phyloP scores from a whole-genome alignment of 31 red algal species.

The Endocladia muricata region DNA sequence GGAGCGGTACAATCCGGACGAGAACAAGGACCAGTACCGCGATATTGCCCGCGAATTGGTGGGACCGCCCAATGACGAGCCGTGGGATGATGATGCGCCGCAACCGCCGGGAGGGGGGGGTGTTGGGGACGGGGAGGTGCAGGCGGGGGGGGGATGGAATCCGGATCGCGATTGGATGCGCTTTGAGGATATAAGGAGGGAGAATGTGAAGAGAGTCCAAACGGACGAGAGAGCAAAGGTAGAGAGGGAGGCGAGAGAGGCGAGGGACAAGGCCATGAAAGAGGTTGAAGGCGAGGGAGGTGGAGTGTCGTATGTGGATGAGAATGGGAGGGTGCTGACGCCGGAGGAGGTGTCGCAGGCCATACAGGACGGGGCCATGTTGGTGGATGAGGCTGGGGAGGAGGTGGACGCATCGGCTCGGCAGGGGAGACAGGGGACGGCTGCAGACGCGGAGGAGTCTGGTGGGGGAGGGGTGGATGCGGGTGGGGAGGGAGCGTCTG shows the following conservation, averaged over 20 bases:
- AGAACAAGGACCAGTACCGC: constrained; percentile 53
- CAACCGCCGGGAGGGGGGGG: not conserved
- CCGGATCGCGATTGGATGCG: constrained; percentile 68
- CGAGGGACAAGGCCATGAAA: not conserved
- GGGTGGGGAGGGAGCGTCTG: not conserved
- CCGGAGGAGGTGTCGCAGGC: constrained; percentile 35
- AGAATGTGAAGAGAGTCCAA: constrained; percentile 12
- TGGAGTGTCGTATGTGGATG: constrained; percentile 29
- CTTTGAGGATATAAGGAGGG: constrained; percentile 51
- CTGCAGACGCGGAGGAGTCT: not conserved
- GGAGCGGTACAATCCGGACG: constrained; percentile 40
- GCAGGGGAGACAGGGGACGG: not conserved
- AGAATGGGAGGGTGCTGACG: constrained; percentile 20
- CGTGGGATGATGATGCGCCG: constrained; percentile 1
- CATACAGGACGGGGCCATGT: constrained; percentile 22
- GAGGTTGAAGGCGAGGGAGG: not conserved
- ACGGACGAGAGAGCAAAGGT: constrained; percentile 8
- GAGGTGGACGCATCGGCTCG: not conserved
- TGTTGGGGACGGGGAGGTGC: not conserved
- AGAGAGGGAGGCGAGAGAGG: not conserved
- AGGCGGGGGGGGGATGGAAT: constrained; percentile 43
- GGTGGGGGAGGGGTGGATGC: too few relatives aligned
- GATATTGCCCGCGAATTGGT: constrained; percentile 65
- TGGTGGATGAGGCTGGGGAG: constrained; percentile 45
- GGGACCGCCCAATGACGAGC: constrained; percentile 33